Evolutionary conservation across 768 basidiomycete genomes (phyloP), one percentile per base, ranked within the genome.

Genomic region (Trametes coccinea): DNA sequence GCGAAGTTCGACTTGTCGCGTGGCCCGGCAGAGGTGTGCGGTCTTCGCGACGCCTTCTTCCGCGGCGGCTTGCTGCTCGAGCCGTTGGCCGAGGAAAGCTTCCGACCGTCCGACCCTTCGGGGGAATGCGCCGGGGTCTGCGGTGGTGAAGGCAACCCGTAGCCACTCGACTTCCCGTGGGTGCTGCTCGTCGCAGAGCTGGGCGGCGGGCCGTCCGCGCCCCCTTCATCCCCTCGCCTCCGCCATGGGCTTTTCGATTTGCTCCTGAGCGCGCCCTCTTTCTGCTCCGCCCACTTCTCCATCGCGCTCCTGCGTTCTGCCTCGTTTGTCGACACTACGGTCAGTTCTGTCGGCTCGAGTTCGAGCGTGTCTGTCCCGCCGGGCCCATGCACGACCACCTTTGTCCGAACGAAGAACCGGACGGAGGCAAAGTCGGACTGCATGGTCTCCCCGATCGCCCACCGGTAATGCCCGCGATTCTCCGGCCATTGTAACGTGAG

Each of bases 371-470:
- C 88, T 10, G 85, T 85, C 29, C 83, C 86, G 7, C 66, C 63
- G 2, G 77, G 75, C 30, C 79, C 79, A 31, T 84, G 74, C 30
- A 87, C 81, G 52, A 84, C 74, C 58, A 90, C 87, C 82, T 89
- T 90, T 65, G 87, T 78, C 47, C 84, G 83, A 66, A 88, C 76
- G 72, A 87, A 85, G 72, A 90, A 94, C 70, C 81, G 82, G 55
- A 92, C 82, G 54, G 82, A 80, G 13, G 82, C 85, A 66, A 88
- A 72, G 53, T 83, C 79, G 44, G 87, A 87, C 64, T 81, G 78
- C 66, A 91, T 82, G 30, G 89, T 88, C 77, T 92, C 90, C 10
- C 92, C 92, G 59, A 89, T 82, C 8, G 90, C 82, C 89, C 92
- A 93, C 17, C 88, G 84, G 67, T 82, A 85, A 60, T 81, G 81